phyloP scores from a whole-genome alignment of 768 basidiomycete genomes.

The Kwoniella shandongensis region DNA sequence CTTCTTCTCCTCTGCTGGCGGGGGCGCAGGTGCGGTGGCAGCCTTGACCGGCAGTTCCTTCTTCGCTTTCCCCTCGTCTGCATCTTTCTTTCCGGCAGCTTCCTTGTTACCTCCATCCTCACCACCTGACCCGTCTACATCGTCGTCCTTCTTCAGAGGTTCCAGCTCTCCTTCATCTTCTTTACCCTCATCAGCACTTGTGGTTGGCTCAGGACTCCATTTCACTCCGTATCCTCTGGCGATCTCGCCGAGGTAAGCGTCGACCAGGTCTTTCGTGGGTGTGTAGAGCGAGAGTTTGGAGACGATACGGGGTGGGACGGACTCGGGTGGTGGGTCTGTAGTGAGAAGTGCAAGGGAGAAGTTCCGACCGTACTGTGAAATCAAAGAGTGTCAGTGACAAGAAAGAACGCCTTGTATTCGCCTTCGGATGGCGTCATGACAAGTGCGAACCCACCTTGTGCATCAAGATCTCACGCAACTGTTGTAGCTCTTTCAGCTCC shows the following conservation, averaged over 20 bases:
- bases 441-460: conserved; percentile 72
- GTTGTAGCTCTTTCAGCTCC: conserved; percentile 86
- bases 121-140: conserved; percentile 26
- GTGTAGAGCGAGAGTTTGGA: conserved; percentile 71
- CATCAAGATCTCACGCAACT: conserved; percentile 89
- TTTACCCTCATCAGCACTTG: conserved; percentile 9
- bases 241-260: conserved; percentile 85
- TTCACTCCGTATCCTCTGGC: conserved; percentile 78
- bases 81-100: conserved; percentile 11
- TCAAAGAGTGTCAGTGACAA: no score
- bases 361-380: conserved; percentile 70
- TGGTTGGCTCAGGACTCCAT: conserved; percentile 60
- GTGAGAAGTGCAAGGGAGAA: conserved; percentile 84
- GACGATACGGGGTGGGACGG: conserved; percentile 77
- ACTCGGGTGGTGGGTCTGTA: conserved; percentile 64
- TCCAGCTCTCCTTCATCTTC: conserved; percentile 19
- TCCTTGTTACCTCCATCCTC: conserved; percentile 34
- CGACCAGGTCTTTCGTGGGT: conserved; percentile 72
- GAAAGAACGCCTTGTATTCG: no score
- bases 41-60: conserved; percentile 26
- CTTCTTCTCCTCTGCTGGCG: conserved; percentile 27
- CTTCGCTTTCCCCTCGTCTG: conserved; percentile 8
- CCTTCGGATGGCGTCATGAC: no score
- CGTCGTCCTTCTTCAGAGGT: conserved; percentile 37
- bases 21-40: conserved; percentile 23